Conservation (phyloP, 805 yeast genomes). For the Pichia thaimueangensis region DNA sequence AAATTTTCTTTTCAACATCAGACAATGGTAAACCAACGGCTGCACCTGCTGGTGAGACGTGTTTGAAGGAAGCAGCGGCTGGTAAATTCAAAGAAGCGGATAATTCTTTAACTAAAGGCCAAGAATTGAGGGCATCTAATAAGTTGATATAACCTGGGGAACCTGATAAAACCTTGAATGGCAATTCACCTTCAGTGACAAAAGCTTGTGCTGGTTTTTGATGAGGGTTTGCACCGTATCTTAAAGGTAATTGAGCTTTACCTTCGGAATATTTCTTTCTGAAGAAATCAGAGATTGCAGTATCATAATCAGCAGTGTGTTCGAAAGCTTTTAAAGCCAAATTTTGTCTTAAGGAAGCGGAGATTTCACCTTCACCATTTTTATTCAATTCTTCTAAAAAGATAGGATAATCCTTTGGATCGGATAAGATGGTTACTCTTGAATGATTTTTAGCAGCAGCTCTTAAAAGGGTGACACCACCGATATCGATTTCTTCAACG, state of each 20-base stretch:
- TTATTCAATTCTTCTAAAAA: conserved; percentile 70
- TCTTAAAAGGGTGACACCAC: conserved; percentile 94
- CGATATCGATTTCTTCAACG: conserved; percentile 97
- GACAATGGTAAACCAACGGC: conserved; percentile 94
- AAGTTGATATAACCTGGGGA: conserved; percentile 97
- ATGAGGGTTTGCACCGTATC: conserved; percentile 99
- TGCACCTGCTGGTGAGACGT: conserved; percentile 98
- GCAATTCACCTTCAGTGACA: conserved; percentile 79
- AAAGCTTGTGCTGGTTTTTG: conserved; percentile 99
- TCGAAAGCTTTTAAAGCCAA: conserved; percentile 96
- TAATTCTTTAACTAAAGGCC: conserved; percentile 98
- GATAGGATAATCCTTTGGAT: conserved; percentile 86
- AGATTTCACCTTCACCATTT: conserved; percentile 49
- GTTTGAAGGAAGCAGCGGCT: conserved; percentile 98
- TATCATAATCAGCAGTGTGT: conserved; percentile 96
- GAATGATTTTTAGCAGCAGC: conserved; percentile 99
- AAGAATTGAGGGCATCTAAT: conserved; percentile 93
- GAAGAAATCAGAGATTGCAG: conserved; percentile 93
- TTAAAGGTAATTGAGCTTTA: conserved; percentile 80
- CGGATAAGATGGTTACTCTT: conserved; percentile 91
- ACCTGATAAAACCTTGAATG: conserved; percentile 89
- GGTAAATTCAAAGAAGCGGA: conserved; percentile 92
- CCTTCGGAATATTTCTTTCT: conserved; percentile 94
- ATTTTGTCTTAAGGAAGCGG: conserved; percentile 66
- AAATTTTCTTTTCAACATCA: conserved; percentile 88